Conservation (phyloP, 169 alveolate species). For the Nephromyces sp. region DNA sequence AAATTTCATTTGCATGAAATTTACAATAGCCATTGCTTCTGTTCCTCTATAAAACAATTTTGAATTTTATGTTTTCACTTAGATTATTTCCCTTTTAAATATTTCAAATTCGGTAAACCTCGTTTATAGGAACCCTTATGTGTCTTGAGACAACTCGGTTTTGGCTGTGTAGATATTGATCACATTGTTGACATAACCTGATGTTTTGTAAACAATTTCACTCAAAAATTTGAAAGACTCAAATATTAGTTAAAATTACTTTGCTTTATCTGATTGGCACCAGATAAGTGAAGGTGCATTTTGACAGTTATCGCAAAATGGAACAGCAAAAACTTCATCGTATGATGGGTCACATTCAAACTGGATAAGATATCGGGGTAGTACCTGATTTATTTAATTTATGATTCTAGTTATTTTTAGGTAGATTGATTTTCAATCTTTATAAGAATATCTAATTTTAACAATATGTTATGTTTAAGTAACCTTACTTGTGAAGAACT, state of each 20-base stretch:
- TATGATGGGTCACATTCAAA: constrained; percentile 73
- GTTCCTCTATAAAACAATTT: constrained; percentile 48
- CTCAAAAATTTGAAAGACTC: too few species aligned
- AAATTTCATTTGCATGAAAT: constrained; percentile 50
- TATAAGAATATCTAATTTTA: too few species aligned
- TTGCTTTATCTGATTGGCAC: constrained; percentile 77
- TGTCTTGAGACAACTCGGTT: constrained; percentile 75
- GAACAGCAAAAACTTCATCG: constrained; percentile 71
- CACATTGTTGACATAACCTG: constrained; percentile 69
- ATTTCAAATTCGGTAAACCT: constrained; percentile 36
- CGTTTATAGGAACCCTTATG: constrained; percentile 69
- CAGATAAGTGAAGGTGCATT: constrained; percentile 70
- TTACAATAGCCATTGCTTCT: constrained; percentile 55
- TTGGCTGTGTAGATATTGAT: constrained; percentile 63
- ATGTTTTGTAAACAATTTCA: neutral
- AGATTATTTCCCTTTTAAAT: too few species aligned
- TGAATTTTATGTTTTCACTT: too few species aligned
- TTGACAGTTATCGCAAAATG: constrained; percentile 78
- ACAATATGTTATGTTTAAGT: too few species aligned
- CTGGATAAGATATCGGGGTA: constrained; percentile 67
- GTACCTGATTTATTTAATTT: constrained; percentile 17
- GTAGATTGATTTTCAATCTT: too few species aligned
- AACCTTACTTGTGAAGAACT: constrained; percentile 74
- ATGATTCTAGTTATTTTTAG: too few species aligned
- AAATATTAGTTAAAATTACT: too few species aligned